Base-by-base conservation (phyloP, 2,329 filamentous ascomycete genomes). In the Escovopsis sp. region DNA sequence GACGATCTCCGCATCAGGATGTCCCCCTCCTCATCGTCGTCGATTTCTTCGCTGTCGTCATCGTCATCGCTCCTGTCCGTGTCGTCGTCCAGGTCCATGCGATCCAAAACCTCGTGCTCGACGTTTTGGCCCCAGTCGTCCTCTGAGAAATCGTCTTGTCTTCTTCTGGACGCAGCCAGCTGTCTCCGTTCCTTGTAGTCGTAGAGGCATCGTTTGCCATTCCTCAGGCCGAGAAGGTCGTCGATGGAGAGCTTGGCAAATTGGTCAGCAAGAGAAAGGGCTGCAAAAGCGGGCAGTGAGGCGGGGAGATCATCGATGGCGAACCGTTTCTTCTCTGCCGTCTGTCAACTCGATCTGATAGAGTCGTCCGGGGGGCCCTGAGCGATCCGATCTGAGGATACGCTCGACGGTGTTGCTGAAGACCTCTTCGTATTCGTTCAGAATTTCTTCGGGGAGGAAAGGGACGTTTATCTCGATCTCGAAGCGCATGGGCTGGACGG, bases 341-440 rank as follows among this genome's bases (percentile, higher is more conserved):
- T 68, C 65, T 21, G 58, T 57, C 33, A 66, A 68, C 39, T 66
- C 62, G 10, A 63, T 51, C 4, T 44, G 48, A 30, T 61, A 63
- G 16, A 47, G 48, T 2, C 45, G 16, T 9, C 54, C 43, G 6
- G 43, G 45, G 8, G 41, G 39, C 12, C 49, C 46, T 1, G 44
- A 44, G 1, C 45, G 40, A 12, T 50, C 41, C 35, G 58, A 45
- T 5, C 51, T 49, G 1, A 55, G 31, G 4, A 69, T 43, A 4
- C 43, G 48, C 26, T 63, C 54, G 12, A 68, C 49, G 3, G 52
- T 47, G 25, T 57, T 47, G 39, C 61, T 66, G 1, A 47, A 42
- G 3, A 57, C 41, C 9, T 37, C 36, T 3, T 37, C 41, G 36
- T 61, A 61, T 27, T 57, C 45, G 1, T 42, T 39, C 29, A 48